phyloP scores from a whole-genome alignment of 73 alveolate genomes.

The Halteria grandinella region DNA sequence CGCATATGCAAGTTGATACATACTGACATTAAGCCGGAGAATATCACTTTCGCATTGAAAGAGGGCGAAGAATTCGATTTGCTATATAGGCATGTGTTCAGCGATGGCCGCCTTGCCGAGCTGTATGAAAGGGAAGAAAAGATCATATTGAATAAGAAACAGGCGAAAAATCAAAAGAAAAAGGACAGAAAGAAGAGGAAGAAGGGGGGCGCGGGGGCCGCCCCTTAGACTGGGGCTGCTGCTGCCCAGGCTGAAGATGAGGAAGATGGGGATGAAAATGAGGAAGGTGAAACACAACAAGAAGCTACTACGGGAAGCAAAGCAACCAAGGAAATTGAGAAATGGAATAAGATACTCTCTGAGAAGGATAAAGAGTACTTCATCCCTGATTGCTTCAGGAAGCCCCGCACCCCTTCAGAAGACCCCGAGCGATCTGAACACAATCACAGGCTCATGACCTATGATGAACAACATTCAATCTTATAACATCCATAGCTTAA shows the following conservation, averaged over 20 bases:
- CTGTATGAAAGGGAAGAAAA: conserved; percentile 24
- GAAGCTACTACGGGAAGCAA: not conserved
- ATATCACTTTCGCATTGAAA: conserved; percentile 67
- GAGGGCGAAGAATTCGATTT: conserved; percentile 45
- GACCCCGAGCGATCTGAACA: not conserved
- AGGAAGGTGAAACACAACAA: conserved; percentile 38
- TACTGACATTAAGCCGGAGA: conserved; percentile 94
- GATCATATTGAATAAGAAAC: conserved; percentile 38
- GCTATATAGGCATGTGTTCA: conserved; percentile 34
- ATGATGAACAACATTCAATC: not conserved
- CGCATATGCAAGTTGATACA: conserved; percentile 83
- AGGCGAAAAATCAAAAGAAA: conserved; percentile 51
- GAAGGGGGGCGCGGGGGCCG: conserved; percentile 66
- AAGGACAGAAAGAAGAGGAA: conserved; percentile 61
- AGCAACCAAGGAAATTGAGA: not conserved
- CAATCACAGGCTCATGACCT: not conserved
- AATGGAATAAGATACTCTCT: not conserved
- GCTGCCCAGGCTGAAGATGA: conserved; percentile 63
- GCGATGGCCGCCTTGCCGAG: conserved; percentile 29
- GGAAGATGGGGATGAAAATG: conserved; percentile 63
- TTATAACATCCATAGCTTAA: conserved; percentile 16
- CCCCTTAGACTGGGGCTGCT: conserved; percentile 59
- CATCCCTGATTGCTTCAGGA: too few species aligned
- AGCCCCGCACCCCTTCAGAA: too few species aligned
- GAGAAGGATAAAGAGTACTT: conserved; percentile 14